A percentile compares a stretch with the other conserved stretches of the same genome.
Conservation (phyloP, 2,329 filamentous ascomycete species). For the Aspergillus intermedius region DNA sequence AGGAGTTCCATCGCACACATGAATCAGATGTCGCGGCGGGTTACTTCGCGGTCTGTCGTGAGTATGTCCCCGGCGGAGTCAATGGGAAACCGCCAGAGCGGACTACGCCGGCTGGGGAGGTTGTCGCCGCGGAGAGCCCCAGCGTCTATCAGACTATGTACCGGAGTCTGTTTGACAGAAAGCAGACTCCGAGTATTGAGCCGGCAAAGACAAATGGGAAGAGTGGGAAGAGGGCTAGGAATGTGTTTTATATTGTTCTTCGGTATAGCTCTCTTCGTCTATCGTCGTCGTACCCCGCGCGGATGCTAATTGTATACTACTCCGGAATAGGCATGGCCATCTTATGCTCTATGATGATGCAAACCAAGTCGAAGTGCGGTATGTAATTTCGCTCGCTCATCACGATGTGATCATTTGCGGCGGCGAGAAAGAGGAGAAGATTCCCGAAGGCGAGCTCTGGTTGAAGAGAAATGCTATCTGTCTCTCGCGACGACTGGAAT, state of each 20-base stretch:
- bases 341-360: conserved; percentile 96
- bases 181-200: conserved; percentile 51
- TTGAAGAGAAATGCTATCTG: conserved; percentile 91
- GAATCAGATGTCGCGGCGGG: conserved; percentile 77
- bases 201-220: conserved; percentile 45
- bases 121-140: conserved; percentile 71
- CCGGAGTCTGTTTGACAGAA: conserved; percentile 86
- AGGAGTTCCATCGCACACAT: conserved; percentile 55
- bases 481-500: conserved; percentile 58
- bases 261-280: conserved; percentile 50
- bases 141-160: conserved; percentile 99
- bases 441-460: conserved; percentile 87
- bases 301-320: conserved; percentile 10
- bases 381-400: conserved; percentile 87
- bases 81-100: conserved; percentile 89
- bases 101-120: conserved; percentile 70
- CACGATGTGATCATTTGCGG: conserved; percentile 77
- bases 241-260: conserved; percentile 88
- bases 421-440: conserved; percentile 57
- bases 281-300: not conserved
- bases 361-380: conserved; percentile 89
- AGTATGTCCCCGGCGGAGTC: conserved; percentile 85
- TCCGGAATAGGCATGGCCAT: conserved; percentile 66
- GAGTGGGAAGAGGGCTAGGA: conserved; percentile 58
- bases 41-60: conserved; percentile 90